phyloP scores from a whole-genome alignment of 1,139 yeast species.

The Diutina catenulata region DNA sequence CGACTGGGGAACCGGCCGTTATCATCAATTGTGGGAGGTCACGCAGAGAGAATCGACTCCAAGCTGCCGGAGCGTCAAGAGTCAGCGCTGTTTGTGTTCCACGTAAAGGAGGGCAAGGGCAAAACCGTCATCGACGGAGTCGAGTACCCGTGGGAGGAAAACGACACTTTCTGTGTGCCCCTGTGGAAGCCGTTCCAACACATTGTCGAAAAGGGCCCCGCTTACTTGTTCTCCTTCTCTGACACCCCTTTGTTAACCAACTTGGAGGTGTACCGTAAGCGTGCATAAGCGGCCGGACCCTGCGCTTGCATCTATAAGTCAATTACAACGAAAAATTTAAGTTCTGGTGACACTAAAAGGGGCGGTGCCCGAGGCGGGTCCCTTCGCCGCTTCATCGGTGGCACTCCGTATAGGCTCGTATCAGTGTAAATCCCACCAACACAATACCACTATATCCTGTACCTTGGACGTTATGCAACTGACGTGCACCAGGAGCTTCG shows the following conservation, averaged over 20 bases:
- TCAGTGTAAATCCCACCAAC: too few relatives aligned
- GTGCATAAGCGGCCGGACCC: too few relatives aligned
- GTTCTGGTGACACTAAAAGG: too few relatives aligned
- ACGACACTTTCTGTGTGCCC: conserved; percentile 13
- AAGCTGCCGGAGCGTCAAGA: conserved; percentile 11
- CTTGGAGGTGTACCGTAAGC: conserved; percentile 3
- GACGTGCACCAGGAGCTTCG: too few relatives aligned
- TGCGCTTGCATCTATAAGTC: too few relatives aligned
- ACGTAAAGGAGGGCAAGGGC: conserved; percentile 12
- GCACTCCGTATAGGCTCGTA: too few relatives aligned
- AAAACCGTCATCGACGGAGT: conserved; percentile 9
- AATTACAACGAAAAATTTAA: too few relatives aligned
- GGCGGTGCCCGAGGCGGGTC: too few relatives aligned
- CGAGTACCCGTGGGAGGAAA: conserved; percentile 10
- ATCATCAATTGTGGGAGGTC: conserved; percentile 12
- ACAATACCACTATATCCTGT: too few relatives aligned
- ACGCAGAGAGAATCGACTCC: conserved; percentile 11
- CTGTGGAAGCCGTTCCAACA: conserved; percentile 13
- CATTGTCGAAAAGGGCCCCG: conserved; percentile 5
- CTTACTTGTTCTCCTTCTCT: conserved; percentile 1
- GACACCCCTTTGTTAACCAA: conserved; percentile 5
- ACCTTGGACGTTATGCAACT: too few relatives aligned
- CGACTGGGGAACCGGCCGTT: conserved; percentile 6
- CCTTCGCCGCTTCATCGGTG: too few relatives aligned
- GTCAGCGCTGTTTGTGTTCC: conserved; percentile 12